Evolutionary conservation across 768 basidiomycete genomes (phyloP).

Genomic region (Rhodotorula toruloides): DNA sequence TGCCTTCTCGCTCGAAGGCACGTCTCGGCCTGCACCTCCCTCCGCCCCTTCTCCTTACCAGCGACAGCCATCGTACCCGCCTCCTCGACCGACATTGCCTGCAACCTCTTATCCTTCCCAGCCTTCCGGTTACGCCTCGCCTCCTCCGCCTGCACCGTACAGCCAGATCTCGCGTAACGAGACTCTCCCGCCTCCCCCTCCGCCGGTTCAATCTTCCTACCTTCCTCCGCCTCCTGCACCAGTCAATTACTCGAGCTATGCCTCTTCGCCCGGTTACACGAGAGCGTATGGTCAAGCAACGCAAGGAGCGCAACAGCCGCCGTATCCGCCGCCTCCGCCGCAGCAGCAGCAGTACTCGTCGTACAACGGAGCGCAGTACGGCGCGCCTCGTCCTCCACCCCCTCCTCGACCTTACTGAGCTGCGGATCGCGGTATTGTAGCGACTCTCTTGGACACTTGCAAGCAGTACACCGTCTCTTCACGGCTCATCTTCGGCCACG

Average conservation of each 20-base stretch:
- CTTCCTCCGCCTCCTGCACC: conserved; percentile 27
- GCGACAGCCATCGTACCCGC: not conserved
- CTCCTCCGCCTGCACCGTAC: too few relatives aligned
- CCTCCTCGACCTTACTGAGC: not conserved
- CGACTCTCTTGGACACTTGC: too few relatives aligned
- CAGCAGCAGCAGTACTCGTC: not conserved
- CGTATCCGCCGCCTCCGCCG: not conserved
- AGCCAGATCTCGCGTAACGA: too few relatives aligned
- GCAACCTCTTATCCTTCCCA: too few relatives aligned
- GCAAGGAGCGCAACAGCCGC: not conserved
- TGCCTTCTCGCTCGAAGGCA: conserved; percentile 18
- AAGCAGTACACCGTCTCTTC: too few relatives aligned
- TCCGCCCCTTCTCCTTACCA: conserved; percentile 40
- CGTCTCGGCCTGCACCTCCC: too few relatives aligned
- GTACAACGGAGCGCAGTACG: not conserved
- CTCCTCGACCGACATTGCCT: too few relatives aligned
- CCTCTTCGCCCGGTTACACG: not conserved
- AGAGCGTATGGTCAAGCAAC: not conserved
- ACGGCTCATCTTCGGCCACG: too few relatives aligned
- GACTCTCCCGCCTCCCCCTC: conserved; percentile 24
- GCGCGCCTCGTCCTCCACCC: not conserved
- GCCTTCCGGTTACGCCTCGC: too few relatives aligned
- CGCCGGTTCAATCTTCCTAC: conserved; percentile 29
- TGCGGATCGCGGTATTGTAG: too few relatives aligned
- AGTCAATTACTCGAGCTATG: conserved; percentile 8